phyloP scores from a whole-genome alignment of 495 filamentous ascomycete genomes.

The Astrocystis sublimbata region DNA sequence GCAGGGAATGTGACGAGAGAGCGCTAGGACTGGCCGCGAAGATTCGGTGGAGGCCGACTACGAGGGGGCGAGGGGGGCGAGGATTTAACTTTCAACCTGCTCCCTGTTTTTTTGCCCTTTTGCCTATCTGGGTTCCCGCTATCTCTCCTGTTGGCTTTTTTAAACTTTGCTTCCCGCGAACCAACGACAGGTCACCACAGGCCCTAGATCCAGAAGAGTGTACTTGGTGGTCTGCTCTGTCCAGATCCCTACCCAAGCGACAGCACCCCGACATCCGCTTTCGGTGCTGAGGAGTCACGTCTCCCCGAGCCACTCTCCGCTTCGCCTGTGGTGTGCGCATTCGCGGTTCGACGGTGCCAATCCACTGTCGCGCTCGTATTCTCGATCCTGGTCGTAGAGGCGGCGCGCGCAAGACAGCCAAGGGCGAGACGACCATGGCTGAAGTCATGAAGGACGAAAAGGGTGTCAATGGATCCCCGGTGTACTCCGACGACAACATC shows the following conservation, averaged over 20 bases:
- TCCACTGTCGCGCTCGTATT: too few relatives aligned
- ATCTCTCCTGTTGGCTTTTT: background rate
- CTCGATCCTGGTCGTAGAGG: background rate
- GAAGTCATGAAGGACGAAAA: slow-evolving; percentile 26
- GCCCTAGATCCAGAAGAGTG: too few relatives aligned
- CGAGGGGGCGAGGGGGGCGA: too few relatives aligned
- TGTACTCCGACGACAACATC: background rate
- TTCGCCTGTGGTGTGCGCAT: background rate
- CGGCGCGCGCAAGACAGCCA: background rate
- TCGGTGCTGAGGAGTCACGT: background rate
- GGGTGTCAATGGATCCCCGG: slow-evolving; percentile 12
- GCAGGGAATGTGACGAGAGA: background rate
- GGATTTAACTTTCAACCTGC: slow-evolving; percentile 12
- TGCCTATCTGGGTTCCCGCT: slow-evolving; percentile 11
- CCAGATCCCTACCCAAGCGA: background rate
- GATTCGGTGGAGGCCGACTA: background rate
- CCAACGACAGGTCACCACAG: too few relatives aligned
- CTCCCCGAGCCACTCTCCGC: background rate
- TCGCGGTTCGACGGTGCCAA: background rate
- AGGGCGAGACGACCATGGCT: slow-evolving; percentile 8
- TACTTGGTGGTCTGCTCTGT: background rate
- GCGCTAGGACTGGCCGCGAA: background rate
- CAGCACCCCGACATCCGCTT: background rate
- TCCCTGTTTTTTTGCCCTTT: background rate
- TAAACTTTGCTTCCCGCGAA: background rate